These are phyloP conservation scores for Pterothamnion heteromorphum DNA, from an alignment of 31 red algal genomes.

Conservation along the genomic window DNA sequence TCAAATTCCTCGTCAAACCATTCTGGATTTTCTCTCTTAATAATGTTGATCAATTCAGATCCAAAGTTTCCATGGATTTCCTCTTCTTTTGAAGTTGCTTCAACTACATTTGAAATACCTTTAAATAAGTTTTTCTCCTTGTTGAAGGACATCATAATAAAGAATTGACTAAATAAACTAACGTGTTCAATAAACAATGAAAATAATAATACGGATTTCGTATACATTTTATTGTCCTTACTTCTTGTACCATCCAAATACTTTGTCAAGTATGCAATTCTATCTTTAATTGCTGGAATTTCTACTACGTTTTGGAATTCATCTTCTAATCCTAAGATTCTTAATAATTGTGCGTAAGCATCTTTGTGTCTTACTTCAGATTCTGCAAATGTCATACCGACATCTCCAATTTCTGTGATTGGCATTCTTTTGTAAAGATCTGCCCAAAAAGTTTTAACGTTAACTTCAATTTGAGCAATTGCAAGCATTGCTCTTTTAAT, in stretches of 20 bases:
- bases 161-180: neutral
- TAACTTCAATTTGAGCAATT: conserved; percentile 19
- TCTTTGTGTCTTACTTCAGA: neutral
- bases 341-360: neutral
- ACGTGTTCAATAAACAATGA: conserved; percentile 23
- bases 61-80: conserved; percentile 5
- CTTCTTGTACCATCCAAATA: neutral
- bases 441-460: conserved; percentile 5
- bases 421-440: neutral
- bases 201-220: neutral
- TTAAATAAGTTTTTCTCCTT: conserved; percentile 3
- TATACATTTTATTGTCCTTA: neutral
- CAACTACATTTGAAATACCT: conserved; percentile 12
- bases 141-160: conserved; percentile 14
- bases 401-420: conserved; percentile 3
- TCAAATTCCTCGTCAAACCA: neutral
- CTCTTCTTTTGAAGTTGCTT: conserved; percentile 23
- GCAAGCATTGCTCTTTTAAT: neutral
- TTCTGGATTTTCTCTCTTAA: neutral
- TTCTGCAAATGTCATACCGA: neutral
- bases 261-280: neutral
- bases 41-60: neutral
- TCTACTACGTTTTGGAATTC: neutral
- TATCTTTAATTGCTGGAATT: neutral
- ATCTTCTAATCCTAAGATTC: neutral